Conservation (phyloP, 352 stramenopile species). For the Phytophthora rubi region DNA sequence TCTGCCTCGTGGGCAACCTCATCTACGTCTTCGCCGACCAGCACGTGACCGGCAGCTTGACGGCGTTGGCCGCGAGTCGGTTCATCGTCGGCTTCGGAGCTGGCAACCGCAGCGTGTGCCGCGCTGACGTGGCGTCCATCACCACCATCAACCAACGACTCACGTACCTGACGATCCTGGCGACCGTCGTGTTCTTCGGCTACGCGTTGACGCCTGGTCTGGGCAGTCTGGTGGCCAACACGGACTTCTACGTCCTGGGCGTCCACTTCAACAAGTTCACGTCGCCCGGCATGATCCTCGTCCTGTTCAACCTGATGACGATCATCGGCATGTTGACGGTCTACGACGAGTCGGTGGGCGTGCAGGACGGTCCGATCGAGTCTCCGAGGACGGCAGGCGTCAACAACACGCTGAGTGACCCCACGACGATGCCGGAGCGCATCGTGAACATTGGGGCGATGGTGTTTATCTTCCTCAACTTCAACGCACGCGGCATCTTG, state of each 20-base stretch:
- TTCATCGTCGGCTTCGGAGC: slow-evolving; percentile 80
- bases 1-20: slow-evolving; percentile 72
- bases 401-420: slow-evolving; percentile 56
- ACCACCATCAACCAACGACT: slow-evolving; percentile 74
- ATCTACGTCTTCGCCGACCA: slow-evolving; percentile 69
- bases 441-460: slow-evolving; percentile 67
- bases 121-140: slow-evolving; percentile 71
- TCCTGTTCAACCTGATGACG: slow-evolving; percentile 62
- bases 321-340: slow-evolving; percentile 66
- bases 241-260: slow-evolving; percentile 55
- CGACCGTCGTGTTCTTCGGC: slow-evolving; percentile 73
- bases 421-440: slow-evolving; percentile 53
- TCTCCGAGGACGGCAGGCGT: slow-evolving; percentile 33
- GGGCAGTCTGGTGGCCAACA: slow-evolving; percentile 61
- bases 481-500: slow-evolving; percentile 73
- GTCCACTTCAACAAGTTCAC: slow-evolving; percentile 80
- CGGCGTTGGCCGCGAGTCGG: slow-evolving; percentile 54
- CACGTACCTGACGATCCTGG: slow-evolving; percentile 71
- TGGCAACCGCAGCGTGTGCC: slow-evolving; percentile 76
- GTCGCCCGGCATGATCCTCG: slow-evolving; percentile 61
- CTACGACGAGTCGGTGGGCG: slow-evolving; percentile 59
- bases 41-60: slow-evolving; percentile 62
- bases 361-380: slow-evolving; percentile 61
- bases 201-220: slow-evolving; percentile 73
- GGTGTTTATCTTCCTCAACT: slow-evolving; percentile 82